These are phyloP conservation scores for Phellopilus nigrolimitatus DNA, from an alignment of 1,284 basidiomycete genomes.

Conservation along the genomic window DNA sequence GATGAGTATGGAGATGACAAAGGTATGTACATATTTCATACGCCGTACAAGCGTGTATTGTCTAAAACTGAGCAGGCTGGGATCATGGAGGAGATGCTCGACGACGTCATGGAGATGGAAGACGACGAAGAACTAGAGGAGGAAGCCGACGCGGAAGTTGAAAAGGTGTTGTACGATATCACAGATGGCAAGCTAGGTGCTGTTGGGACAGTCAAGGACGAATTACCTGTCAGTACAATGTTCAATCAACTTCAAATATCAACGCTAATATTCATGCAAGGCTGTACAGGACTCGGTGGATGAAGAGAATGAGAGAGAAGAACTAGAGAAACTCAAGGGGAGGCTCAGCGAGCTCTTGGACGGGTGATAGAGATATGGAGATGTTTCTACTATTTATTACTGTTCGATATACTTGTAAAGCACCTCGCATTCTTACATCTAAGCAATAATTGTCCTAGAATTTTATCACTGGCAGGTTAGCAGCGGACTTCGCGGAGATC, in stretches of 20 bases:
- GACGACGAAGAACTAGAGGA: constrained; percentile 95
- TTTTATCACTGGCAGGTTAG: no score
- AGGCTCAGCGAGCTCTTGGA: constrained; percentile 84
- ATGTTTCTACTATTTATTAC: neutral
- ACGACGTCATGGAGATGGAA: constrained; percentile 80
- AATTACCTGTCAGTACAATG: constrained; percentile 76
- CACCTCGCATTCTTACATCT: neutral
- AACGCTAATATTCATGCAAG: constrained; percentile 29
- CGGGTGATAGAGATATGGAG: constrained; percentile 34
- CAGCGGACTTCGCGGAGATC: no score
- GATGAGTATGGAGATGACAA: constrained; percentile 99
- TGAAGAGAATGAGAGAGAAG: constrained; percentile 77
- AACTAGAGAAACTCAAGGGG: constrained; percentile 83
- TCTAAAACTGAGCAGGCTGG: constrained; percentile 59
- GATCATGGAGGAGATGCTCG: constrained; percentile 91
- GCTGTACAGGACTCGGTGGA: constrained; percentile 54
- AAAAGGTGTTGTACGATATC: constrained; percentile 93
- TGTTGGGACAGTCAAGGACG: constrained; percentile 67
- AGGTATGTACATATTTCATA: constrained; percentile 45
- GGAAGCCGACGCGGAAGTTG: constrained; percentile 96
- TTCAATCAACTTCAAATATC: neutral
- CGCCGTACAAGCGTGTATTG: neutral
- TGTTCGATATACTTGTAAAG: neutral
- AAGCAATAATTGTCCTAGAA: no score
- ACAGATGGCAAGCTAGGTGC: constrained; percentile 94